These are phyloP conservation scores for Senecio squalidus DNA, from an alignment of 140 eudicot genomes.

Conservation along the genomic window DNA sequence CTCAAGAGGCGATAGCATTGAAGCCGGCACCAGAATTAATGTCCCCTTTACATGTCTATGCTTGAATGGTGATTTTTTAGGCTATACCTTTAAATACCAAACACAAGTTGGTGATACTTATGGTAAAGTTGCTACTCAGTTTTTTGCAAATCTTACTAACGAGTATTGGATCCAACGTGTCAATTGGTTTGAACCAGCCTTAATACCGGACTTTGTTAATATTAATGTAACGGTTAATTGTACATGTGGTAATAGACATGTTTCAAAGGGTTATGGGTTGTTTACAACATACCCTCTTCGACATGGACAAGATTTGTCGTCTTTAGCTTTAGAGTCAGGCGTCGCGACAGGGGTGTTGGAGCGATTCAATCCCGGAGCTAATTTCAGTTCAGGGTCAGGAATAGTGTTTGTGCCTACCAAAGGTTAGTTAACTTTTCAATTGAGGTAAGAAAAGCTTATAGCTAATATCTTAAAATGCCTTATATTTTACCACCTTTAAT, in stretches of 20 bases:
- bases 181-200: slow-evolving; percentile 39
- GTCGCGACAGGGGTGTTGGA: slow-evolving; percentile 40
- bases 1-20: slow-evolving; percentile 28
- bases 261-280: slow-evolving; percentile 64
- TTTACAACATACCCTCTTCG: slow-evolving; percentile 70
- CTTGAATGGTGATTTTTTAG: slow-evolving; percentile 59
- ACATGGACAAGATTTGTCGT: slow-evolving; percentile 44
- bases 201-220: slow-evolving; percentile 39
- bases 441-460: not conserved
- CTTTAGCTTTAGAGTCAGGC: slow-evolving; percentile 32
- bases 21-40: slow-evolving; percentile 35
- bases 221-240: slow-evolving; percentile 82
- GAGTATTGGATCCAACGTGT: slow-evolving; percentile 52
- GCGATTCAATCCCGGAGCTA: slow-evolving; percentile 44
- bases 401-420: slow-evolving; percentile 63
- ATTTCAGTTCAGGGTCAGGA: slow-evolving; percentile 52
- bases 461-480: too few relatives aligned
- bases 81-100: slow-evolving; percentile 51
- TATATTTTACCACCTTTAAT: not conserved
- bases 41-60: slow-evolving; percentile 87
- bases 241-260: slow-evolving; percentile 62
- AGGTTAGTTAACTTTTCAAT: slow-evolving; percentile 43
- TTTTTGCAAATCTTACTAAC: slow-evolving; percentile 65
- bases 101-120: slow-evolving; percentile 60
- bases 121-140: slow-evolving; percentile 41